A percentile compares a stretch with the other conserved stretches of the same genome.
These are phyloP conservation scores for Geosmithia flava DNA, from an alignment of 2,329 filamentous ascomycete genomes.

Conservation along the genomic window DNA sequence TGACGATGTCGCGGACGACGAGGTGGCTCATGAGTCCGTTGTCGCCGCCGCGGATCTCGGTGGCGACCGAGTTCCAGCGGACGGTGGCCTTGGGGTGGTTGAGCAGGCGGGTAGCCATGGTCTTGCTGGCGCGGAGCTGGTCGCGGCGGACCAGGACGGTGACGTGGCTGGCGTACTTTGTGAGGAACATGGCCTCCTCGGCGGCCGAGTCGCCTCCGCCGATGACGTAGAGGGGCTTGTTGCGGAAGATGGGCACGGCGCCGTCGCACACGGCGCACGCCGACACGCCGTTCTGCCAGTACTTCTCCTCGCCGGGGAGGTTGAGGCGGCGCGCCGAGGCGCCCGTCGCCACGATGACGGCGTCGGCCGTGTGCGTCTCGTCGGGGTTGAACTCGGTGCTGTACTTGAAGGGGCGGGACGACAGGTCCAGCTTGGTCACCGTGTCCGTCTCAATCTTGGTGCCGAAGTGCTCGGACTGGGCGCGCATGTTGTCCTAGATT, in stretches of 20 bases:
- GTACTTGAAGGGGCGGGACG: conserved; percentile 77
- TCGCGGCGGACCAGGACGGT: conserved; percentile 86
- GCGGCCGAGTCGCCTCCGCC: conserved; percentile 94
- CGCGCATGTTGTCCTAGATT: conserved; percentile 69
- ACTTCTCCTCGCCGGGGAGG: conserved; percentile 81
- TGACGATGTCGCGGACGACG: conserved; percentile 66
- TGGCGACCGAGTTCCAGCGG: conserved; percentile 69
- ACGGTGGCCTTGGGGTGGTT: conserved; percentile 84
- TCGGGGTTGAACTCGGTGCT: conserved; percentile 82
- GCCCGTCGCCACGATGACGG: conserved; percentile 88
- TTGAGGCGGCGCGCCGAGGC: conserved; percentile 78
- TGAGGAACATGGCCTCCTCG: conserved; percentile 93
- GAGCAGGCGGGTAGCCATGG: conserved; percentile 80
- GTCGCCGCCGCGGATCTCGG: conserved; percentile 74
- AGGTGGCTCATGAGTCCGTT: conserved; percentile 83
- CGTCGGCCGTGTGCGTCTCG: conserved; percentile 76
- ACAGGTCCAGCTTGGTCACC: conserved; percentile 77
- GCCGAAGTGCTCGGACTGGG: conserved; percentile 83
- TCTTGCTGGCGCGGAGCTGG: conserved; percentile 73
- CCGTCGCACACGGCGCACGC: conserved; percentile 97
- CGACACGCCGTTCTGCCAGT: conserved; percentile 95
- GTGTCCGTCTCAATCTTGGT: conserved; percentile 91
- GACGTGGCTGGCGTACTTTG: conserved; percentile 93
- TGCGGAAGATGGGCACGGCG: conserved; percentile 91
- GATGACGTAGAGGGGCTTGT: conserved; percentile 91